Percentiles rank a stretch among this genome's conserved stretches.
Conservation (phyloP, 2,329 filamentous ascomycete genomes). For the Tolypocladium tropicale region DNA sequence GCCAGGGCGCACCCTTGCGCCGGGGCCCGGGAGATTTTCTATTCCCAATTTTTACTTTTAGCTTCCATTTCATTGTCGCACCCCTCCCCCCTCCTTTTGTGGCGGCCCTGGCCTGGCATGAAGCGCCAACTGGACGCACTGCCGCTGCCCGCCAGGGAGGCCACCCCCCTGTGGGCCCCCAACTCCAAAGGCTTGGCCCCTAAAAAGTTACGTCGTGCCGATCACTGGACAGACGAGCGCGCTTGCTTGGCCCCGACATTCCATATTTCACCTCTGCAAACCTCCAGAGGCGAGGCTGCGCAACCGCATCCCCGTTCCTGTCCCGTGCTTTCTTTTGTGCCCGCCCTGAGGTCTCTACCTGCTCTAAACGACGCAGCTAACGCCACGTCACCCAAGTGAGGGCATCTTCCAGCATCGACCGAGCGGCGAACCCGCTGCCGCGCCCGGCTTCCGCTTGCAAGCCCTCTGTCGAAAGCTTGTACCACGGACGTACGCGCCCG, state of each 20-base stretch:
- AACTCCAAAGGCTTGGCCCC: constrained; percentile 9
- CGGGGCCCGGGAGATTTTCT: constrained; percentile 8
- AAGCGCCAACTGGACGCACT: neutral
- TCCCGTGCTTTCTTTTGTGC: neutral
- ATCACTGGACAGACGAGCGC: neutral
- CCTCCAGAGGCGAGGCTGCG: neutral
- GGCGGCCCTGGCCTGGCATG: neutral
- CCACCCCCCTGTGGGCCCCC: constrained; percentile 3
- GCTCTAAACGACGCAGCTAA: neutral
- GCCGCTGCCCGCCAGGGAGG: neutral
- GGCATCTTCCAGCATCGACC: neutral
- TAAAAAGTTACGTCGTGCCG: constrained; percentile 10
- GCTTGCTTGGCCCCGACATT: neutral
- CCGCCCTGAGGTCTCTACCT: neutral
- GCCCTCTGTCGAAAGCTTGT: neutral
- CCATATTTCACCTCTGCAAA: neutral
- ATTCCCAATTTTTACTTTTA: neutral
- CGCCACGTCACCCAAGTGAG: neutral
- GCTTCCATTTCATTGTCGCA: constrained; percentile 2
- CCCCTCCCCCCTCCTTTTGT: constrained; percentile 4
- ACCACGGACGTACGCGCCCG: neutral
- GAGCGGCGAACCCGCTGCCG: neutral
- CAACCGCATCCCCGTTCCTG: neutral
- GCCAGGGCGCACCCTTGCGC: constrained; percentile 8
- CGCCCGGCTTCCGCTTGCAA: neutral